These are phyloP conservation scores for Polytrichum formosum DNA, from an alignment of 225 moss, liverwort and hornwort species.

Conservation along the genomic window DNA sequence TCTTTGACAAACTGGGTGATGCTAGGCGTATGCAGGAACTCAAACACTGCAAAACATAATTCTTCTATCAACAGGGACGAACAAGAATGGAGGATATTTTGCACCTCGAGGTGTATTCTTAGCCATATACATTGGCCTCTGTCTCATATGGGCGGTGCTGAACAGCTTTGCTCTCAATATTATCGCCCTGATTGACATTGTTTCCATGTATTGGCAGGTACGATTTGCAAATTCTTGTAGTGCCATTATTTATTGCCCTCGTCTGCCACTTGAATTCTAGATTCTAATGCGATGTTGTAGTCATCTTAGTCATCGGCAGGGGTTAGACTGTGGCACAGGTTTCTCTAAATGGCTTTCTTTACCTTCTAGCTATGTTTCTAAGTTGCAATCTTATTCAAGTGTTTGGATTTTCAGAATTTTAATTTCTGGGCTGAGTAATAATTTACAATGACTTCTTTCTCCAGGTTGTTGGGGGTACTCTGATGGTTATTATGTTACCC, in stretches of 20 bases:
- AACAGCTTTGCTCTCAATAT: constrained; percentile 89
- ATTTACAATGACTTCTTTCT: background rate
- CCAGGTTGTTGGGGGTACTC: constrained; percentile 72
- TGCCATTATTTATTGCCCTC: too few relatives aligned
- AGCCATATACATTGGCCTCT: constrained; percentile 67
- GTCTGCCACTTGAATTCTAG: too few relatives aligned
- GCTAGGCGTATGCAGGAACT: constrained; percentile 88
- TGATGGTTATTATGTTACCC: constrained; percentile 73
- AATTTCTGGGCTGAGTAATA: too few relatives aligned
- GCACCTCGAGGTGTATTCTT: constrained; percentile 77
- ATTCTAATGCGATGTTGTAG: too few relatives aligned
- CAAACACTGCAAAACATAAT: constrained; percentile 80
- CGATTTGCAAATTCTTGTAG: constrained; percentile 1
- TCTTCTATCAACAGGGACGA: constrained; percentile 66
- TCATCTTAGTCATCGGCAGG: too few relatives aligned
- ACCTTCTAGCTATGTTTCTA: too few relatives aligned
- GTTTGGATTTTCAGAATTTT: too few relatives aligned
- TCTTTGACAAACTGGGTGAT: constrained; percentile 4
- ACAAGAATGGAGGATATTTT: constrained; percentile 76
- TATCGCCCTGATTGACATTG: constrained; percentile 80
- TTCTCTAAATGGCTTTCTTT: too few relatives aligned
- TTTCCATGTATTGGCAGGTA: constrained; percentile 96
- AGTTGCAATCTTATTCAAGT: too few relatives aligned
- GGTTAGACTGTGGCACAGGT: too few relatives aligned
- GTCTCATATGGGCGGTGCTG: constrained; percentile 78